phyloP scores from a whole-genome alignment of 73 alveolate species.

The Paramecium tetraurelia region DNA sequence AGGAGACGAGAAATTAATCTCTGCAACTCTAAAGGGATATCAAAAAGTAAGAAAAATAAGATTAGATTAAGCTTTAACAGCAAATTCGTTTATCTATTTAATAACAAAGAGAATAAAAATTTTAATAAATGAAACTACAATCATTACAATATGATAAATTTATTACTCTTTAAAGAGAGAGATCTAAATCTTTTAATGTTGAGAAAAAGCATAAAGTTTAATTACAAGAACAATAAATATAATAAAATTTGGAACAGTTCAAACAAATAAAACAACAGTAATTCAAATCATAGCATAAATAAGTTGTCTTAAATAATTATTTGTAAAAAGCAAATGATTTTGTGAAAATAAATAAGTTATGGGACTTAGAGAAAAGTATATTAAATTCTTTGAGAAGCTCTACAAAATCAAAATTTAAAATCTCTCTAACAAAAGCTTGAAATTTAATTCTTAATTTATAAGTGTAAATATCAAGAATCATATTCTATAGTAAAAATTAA shows the following conservation, averaged over 20 bases:
- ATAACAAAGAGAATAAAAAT: neutral
- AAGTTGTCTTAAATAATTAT: neutral
- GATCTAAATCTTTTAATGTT: neutral
- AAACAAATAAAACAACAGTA: neutral
- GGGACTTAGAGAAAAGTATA: neutral
- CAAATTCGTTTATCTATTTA: neutral
- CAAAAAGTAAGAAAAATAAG: neutral
- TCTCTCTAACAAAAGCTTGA: neutral
- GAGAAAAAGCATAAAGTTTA: neutral
- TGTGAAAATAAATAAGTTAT: neutral
- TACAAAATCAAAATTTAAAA: neutral
- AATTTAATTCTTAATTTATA: neutral
- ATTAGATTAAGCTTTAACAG: neutral
- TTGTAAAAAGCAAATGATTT: neutral
- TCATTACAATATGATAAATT: neutral
- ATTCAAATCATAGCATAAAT: neutral
- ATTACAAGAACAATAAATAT: neutral
- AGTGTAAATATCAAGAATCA: neutral
- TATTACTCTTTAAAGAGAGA: neutral
- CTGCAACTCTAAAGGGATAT: neutral
- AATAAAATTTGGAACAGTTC: neutral
- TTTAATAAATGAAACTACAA: neutral
- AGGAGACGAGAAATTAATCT: neutral
- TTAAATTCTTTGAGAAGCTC: neutral
- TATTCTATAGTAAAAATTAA: neutral